These are phyloP conservation scores for Neurospora sp. DNA, from an alignment of 2,329 filamentous ascomycete species.

Conservation along the genomic window DNA sequence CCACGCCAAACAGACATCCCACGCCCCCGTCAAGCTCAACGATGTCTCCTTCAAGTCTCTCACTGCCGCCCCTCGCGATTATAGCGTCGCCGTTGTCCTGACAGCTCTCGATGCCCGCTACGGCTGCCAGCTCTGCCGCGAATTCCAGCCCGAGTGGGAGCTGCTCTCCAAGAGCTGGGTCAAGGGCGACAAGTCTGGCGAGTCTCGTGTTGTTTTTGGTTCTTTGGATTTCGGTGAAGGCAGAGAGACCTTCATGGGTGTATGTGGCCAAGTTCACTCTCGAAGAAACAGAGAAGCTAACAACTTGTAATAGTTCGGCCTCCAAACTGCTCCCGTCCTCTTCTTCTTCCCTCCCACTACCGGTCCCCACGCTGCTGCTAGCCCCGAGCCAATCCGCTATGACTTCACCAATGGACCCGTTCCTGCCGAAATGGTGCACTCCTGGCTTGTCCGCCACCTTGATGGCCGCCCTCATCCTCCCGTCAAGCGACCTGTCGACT, in stretches of 20 bases:
- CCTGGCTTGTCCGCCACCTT: conserved; percentile 71
- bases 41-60: conserved; percentile 68
- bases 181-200: conserved; percentile 67
- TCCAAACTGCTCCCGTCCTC: conserved; percentile 89
- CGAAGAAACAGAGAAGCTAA: conserved; percentile 5
- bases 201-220: conserved; percentile 66
- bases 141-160: conserved; percentile 94
- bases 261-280: conserved; percentile 31
- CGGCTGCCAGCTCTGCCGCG: conserved; percentile 75
- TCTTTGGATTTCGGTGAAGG: conserved; percentile 85
- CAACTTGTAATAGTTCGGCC: conserved; percentile 54
- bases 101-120: conserved; percentile 79
- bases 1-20: conserved; percentile 55
- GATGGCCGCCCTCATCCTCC: conserved; percentile 67
- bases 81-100: conserved; percentile 70
- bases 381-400: conserved; percentile 63
- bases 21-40: conserved; percentile 65
- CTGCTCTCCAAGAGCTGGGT: conserved; percentile 78
- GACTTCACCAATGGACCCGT: conserved; percentile 73
- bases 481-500: conserved; percentile 83
- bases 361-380: conserved; percentile 66
- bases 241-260: conserved; percentile 75
- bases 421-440: conserved; percentile 66
- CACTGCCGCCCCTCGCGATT: conserved; percentile 71
- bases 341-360: conserved; percentile 77